Evolutionary conservation across 2,329 filamentous ascomycete genomes (phyloP), one percentile per base, ranked within the genome.

Genomic region (Cyphellophora europaea): DNA sequence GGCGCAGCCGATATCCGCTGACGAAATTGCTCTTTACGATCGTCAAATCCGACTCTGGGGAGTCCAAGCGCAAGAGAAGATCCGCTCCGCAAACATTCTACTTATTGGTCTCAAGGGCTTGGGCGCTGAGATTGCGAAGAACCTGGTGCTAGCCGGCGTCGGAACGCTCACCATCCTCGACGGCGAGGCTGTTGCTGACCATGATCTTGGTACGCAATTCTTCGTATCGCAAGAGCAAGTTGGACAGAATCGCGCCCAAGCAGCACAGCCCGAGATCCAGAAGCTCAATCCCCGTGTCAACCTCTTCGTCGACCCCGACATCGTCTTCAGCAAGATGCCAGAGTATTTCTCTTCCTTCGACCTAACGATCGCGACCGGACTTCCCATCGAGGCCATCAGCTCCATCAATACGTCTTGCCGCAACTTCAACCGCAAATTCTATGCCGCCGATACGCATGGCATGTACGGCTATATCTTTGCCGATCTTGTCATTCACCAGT

Each of bases 1-100:
- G n/a, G 37, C 43, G 25, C 38, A 37, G 19, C 34, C 37, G 10
- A 46, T 49, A 2, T 43, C 47, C n/a, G 43, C 45, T 85, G 91
- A 96, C 60, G 91, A 98, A 56, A 93, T 96, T 53, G 91, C 89
- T 11, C 77, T 96, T 5, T 98, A 98, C 57, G 91, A 98, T 62
- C 80, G 91, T 32, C 91, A 98, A 58, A 95, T 98, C 52, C 82
- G 91, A 35, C 77, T 98, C 18, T 98, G 91, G 91, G 91, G 91
- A 28, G 84, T 96, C 53, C 79, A 91, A 52, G 91, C 91, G 5
- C 91, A 98, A 59, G 82, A 93, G 56, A 72, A 72, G 71, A 87
- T 98, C 38, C 85, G 89, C 49, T 82, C 74, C 40, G 86, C 91
- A 40, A 87, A 87, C 53, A 82, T 98, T 49, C 78, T 96, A 30